Conservation (phyloP, 2,329 filamentous ascomycete species). For the Colletotrichum scovillei region DNA sequence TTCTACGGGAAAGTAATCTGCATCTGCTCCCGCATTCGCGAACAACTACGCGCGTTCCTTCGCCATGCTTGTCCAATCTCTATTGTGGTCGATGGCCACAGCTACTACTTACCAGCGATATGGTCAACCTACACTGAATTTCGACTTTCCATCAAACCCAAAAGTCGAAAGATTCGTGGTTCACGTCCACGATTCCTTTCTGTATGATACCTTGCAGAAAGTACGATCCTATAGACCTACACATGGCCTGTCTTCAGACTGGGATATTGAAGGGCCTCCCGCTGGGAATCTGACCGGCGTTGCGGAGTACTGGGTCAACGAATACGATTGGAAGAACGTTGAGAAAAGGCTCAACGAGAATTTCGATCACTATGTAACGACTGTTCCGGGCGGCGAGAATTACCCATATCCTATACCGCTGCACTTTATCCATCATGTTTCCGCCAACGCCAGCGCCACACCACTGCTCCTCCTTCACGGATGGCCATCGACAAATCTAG, state of each 20-base stretch:
- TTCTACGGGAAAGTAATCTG: too few relatives aligned
- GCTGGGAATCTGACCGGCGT: background rate
- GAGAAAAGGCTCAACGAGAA: background rate
- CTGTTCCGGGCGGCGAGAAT: background rate
- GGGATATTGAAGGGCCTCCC: background rate
- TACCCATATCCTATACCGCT: background rate
- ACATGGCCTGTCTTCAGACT: background rate
- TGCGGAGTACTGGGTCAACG: background rate
- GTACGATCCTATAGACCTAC: background rate
- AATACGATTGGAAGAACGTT: background rate
- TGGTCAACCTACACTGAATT: background rate
- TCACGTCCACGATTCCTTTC: background rate
- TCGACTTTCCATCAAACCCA: background rate
- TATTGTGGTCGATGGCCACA: too few relatives aligned
- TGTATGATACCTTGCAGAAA: background rate
- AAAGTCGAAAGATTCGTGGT: background rate
- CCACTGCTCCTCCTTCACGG: background rate
- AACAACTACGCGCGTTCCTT: too few relatives aligned
- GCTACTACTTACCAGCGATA: too few relatives aligned
- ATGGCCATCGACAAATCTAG: background rate
- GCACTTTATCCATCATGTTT: background rate
- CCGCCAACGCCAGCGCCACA: background rate
- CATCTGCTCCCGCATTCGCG: too few relatives aligned
- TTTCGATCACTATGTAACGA: background rate
- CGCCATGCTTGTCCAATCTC: too few relatives aligned